These are phyloP conservation scores for Torulaspora gathmanii DNA, from an alignment of 805 yeast genomes.

Conservation along the genomic window DNA sequence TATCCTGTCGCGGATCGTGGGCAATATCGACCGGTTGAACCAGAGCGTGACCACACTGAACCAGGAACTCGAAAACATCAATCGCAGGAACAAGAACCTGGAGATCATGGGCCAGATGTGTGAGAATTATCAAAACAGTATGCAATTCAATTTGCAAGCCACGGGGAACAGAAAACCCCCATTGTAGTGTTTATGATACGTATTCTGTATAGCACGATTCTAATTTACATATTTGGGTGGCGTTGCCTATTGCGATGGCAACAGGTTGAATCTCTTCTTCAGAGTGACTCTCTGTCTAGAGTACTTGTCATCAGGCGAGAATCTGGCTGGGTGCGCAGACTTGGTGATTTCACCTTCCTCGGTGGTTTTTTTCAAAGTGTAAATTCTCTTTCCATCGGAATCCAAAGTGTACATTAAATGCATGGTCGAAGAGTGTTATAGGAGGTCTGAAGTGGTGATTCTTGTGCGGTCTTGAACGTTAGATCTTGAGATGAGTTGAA, in stretches of 20 bases:
- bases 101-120: constrained; percentile 74
- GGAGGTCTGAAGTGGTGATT: neutral
- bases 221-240: constrained; percentile 7
- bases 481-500: constrained; percentile 6
- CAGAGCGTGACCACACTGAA: constrained; percentile 65
- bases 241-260: constrained; percentile 69
- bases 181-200: constrained; percentile 8
- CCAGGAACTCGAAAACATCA: constrained; percentile 54
- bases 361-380: constrained; percentile 81
- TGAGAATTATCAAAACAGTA: constrained; percentile 68
- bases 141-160: constrained; percentile 62
- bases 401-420: constrained; percentile 98
- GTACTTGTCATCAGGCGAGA: constrained; percentile 98
- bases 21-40: constrained; percentile 70
- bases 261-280: constrained; percentile 85
- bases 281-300: constrained; percentile 98
- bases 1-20: constrained; percentile 66
- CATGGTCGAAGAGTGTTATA: constrained; percentile 45
- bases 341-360: constrained; percentile 91
- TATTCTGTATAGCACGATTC: constrained; percentile 2
- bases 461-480: neutral
- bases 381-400: constrained; percentile 90
- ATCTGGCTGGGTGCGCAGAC: constrained; percentile 99
- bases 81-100: constrained; percentile 60
- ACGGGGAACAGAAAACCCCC: constrained; percentile 50